A percentile compares a stretch with the other conserved stretches of the same genome.
Conservation (phyloP, 225 moss, liverwort and hornwort genomes). For the Thuidium tamariscinum region DNA sequence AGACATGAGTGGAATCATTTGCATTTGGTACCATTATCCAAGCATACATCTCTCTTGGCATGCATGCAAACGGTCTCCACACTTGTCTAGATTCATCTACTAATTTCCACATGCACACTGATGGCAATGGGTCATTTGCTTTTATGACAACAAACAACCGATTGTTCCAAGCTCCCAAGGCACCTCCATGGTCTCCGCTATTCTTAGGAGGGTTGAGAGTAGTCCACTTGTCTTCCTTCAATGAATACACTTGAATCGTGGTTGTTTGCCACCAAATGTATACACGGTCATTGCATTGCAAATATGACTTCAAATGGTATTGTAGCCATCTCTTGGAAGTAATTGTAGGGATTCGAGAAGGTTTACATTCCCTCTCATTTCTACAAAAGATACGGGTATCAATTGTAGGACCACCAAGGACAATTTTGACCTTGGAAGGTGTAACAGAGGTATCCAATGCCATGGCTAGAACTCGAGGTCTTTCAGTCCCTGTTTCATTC, state of each 20-base stretch:
- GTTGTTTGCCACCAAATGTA: not conserved
- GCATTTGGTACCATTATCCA: not conserved
- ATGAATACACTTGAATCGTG: not conserved
- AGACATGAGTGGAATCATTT: not conserved
- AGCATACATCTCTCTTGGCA: not conserved
- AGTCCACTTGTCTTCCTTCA: not conserved
- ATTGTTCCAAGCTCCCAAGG: not conserved
- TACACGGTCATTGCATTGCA: not conserved
- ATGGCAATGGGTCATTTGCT: too few relatives aligned
- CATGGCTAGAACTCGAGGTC: not conserved
- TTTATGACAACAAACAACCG: not conserved
- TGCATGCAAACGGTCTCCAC: not conserved
- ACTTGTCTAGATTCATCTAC: not conserved
- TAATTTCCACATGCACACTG: not conserved
- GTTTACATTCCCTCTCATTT: not conserved
- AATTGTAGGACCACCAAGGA: rapidly evolving
- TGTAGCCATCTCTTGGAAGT: not conserved
- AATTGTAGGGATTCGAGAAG: not conserved
- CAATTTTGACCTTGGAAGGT: not conserved
- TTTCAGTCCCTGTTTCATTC: not conserved
- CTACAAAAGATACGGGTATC: rapidly evolving
- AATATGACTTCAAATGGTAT: too few relatives aligned
- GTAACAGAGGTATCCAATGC: not conserved
- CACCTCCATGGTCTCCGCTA: too few relatives aligned
- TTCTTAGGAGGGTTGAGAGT: not conserved